Base-by-base conservation (phyloP, 495 filamentous ascomycete species). In the Hyaloscypha variabilis region DNA sequence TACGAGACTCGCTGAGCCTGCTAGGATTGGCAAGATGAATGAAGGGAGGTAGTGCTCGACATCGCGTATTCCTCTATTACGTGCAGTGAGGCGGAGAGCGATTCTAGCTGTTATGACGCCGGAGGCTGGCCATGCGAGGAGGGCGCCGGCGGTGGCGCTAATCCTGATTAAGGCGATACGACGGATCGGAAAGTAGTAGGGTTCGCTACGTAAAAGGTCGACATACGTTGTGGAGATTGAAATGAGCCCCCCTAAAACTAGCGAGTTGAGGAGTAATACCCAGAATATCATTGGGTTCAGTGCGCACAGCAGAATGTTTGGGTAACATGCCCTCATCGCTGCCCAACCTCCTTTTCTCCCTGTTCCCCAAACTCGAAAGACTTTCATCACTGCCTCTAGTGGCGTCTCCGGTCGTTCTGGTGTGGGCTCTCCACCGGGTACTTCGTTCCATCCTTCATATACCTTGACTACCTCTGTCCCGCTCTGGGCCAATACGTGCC, bases 211-310 rank as follows among this genome's bases (percentile, higher is more conserved):
- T 17, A 81, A 34, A 23, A 79, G 72, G 28, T 26, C 73, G 42
- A 71, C 67, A 67, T 78, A 81, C 2, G 77, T 79, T 14, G 72
- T 76, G 13, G 64, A 72, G 51, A 79, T 76, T 55, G 74, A 72
- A 52, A 81, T 19, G 14, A 39, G 75, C 34, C 72, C 65, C 8
- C 77, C 77, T 13, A 79, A 69, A 1, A 73, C 73, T 11, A 79
- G 66, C 0, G 76, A 76, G 30, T 81, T 78, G 1, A 79, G 64
- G 19, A 71, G 64, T 6, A 76, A 49, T 2, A 74, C 75, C 77
- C 77, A 81, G 51, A 79, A 63, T 10, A 79, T 74, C 39, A 77
- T 76, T 0, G 77, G 78, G 62, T 79, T 78, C 3, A 61, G 3
- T 2, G 60, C 21, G 36, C 34, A 50, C 19, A 59, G 25, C 2